Percentiles rank a stretch among this genome's conserved stretches.
Evolutionary conservation across 257 asterid species (phyloP).

Genomic region (Solanum dulcamara): DNA sequence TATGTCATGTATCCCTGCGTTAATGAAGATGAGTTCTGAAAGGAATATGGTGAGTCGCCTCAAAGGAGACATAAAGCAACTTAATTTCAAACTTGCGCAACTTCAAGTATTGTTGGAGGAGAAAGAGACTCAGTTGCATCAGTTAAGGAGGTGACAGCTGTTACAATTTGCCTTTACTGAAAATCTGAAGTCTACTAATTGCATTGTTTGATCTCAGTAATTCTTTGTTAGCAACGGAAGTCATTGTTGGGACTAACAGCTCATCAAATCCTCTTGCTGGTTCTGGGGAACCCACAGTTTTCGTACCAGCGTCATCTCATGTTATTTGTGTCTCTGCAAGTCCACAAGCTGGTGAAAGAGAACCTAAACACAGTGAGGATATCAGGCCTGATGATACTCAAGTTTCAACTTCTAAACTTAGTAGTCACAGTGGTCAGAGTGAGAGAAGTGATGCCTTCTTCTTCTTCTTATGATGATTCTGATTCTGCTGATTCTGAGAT

Average conservation of each 20-base stretch:
- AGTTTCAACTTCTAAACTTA: constrained; percentile 21
- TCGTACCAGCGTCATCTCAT: constrained; percentile 13
- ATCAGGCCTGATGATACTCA: constrained; percentile 19
- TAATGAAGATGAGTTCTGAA: constrained; percentile 83
- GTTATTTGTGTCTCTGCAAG: constrained; percentile 20
- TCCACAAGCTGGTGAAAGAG: constrained; percentile 25
- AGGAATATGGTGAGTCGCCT: constrained; percentile 57
- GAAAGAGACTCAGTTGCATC: constrained; percentile 49
- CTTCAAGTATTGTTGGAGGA: constrained; percentile 59
- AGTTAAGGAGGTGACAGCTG: constrained; percentile 41
- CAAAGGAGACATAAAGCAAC: constrained; percentile 72
- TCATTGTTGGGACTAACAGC: constrained; percentile 6
- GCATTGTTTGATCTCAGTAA: constrained; percentile 21
- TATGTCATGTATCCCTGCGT: constrained; percentile 83
- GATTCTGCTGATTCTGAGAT: constrained; percentile 2
- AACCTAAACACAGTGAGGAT: constrained; percentile 17
- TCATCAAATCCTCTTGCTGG: constrained; percentile 12
- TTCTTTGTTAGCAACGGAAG: constrained; percentile 12
- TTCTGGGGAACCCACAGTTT: constrained; percentile 26
- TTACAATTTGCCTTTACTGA: constrained; percentile 3
- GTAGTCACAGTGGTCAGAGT: constrained; percentile 19
- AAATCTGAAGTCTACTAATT: constrained; percentile 5
- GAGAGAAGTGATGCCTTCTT: constrained; percentile 19
- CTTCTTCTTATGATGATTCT: neutral
- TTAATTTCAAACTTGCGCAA: constrained; percentile 59